phyloP scores from a whole-genome alignment of 2,329 filamentous ascomycete genomes.

The Scopulariopsis brevicaulis region DNA sequence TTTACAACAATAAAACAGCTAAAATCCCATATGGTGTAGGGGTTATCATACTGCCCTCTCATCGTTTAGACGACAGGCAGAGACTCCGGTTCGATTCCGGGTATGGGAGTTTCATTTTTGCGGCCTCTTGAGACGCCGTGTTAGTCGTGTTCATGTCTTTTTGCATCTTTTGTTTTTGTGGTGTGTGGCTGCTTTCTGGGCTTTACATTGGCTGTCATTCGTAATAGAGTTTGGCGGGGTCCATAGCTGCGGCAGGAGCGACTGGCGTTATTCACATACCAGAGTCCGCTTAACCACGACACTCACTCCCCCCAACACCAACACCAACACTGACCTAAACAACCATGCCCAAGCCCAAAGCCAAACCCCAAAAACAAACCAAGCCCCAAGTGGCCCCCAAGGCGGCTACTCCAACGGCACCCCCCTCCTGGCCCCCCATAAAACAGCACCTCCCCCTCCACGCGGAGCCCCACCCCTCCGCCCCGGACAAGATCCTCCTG shows the following conservation, averaged over 20 bases:
- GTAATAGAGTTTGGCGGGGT: neutral
- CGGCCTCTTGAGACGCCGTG: neutral
- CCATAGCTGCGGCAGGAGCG: neutral
- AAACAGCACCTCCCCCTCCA: conserved; percentile 57
- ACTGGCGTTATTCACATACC: neutral
- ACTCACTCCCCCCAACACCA: neutral
- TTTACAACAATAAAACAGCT: neutral
- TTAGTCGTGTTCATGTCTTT: neutral
- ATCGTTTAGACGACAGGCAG: neutral
- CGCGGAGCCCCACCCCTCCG: conserved; percentile 38
- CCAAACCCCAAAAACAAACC: conserved; percentile 11
- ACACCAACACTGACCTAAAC: neutral
- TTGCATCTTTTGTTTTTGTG: neutral
- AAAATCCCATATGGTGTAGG: neutral
- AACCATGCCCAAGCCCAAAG: conserved; percentile 22
- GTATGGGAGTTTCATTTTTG: neutral
- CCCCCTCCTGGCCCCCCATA: conserved; percentile 56
- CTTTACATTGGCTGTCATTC: neutral
- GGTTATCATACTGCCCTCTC: neutral
- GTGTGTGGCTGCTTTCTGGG: neutral
- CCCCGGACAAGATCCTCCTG: conserved; percentile 56
- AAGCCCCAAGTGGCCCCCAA: conserved; percentile 7
- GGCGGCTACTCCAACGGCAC: conserved; percentile 4
- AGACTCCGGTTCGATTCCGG: neutral
- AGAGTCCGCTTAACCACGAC: neutral